Conservation (phyloP, 139 green algal genomes). For the Chlorokybus atmophyticus region DNA sequence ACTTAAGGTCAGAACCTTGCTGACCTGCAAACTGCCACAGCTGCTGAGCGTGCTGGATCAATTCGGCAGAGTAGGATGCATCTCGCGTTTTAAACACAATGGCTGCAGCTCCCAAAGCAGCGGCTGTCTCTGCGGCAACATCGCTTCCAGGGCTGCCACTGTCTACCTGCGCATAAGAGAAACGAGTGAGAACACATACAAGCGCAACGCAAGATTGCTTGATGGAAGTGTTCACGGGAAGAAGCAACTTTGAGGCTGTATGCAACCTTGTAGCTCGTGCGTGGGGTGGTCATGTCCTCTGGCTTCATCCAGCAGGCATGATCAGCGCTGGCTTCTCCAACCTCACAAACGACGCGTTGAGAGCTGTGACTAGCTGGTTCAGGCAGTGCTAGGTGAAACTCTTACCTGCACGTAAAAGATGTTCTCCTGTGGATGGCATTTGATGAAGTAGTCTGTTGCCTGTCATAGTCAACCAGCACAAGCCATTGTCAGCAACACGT, state of each 20-base stretch:
- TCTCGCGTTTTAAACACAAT: constrained; percentile 36
- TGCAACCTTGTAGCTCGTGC: too few species aligned
- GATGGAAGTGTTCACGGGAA: too few species aligned
- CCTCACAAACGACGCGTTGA: constrained; percentile 25
- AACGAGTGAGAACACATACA: too few species aligned
- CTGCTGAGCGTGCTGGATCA: constrained; percentile 34
- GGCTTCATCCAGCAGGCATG: constrained; percentile 49
- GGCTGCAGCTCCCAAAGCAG: constrained; percentile 48
- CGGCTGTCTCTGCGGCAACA: constrained; percentile 37
- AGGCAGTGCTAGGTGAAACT: too few species aligned
- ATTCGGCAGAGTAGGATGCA: constrained; percentile 27
- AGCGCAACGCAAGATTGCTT: too few species aligned
- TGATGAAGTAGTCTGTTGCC: constrained; percentile 53
- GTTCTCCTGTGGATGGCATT: constrained; percentile 6
- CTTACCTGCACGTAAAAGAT: constrained; percentile 17
- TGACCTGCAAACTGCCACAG: constrained; percentile 34
- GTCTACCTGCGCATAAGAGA: too few species aligned
- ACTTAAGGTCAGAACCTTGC: too few species aligned
- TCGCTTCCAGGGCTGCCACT: constrained; percentile 40
- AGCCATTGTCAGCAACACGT: too few species aligned
- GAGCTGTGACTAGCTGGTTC: too few species aligned
- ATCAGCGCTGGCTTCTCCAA: constrained; percentile 13
- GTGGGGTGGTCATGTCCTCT: too few species aligned
- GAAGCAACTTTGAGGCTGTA: too few species aligned
- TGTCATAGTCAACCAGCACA: too few species aligned